Base-by-base conservation (phyloP, 495 filamentous ascomycete species). In the Haplographium delicatum region DNA sequence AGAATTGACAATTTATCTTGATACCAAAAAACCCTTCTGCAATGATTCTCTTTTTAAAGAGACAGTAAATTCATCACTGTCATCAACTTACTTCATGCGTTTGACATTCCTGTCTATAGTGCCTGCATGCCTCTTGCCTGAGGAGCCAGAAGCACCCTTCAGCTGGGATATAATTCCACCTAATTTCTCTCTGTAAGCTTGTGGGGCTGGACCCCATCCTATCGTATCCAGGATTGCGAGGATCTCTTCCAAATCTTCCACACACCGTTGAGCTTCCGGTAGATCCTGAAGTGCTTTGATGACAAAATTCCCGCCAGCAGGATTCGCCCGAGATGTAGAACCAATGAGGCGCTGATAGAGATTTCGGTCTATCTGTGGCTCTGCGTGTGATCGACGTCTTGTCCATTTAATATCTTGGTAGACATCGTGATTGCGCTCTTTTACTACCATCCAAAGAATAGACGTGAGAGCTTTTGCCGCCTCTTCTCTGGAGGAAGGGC, bases 341-440 rank as follows among this genome's bases (percentile, higher is more conserved):
- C 50, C 60, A 20, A 63, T 63, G 13, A 63, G 48, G 3, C 52
- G 53, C 23, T 58, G n/a, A 27, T 58, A 63, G 7, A 63, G 34
- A 27, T 63, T 63, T 8, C 60, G 53, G 25, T 60, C 47, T 1
- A 37, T 47, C 15, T 35, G 28, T n/a, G 37, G 55, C 33, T 59
- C 60, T 0, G 43, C 50, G 43, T 60, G 55, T 11, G 47, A 43
- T 15, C 50, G 46, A 15, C 44, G 57, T 22, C 56, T 42, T 7
- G 49, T 35, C 38, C 45, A 50, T 24, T 34, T 42, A 15, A 19
- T 9, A 26, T 51, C 37, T 18, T 53, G 40, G 23, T 63, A 63
- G 13, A 38, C 47, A 19, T 63, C 60, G n/a, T 58, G 24, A 34
- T 63, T 60, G 13, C 50, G 56, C 3, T 60, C 37, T 16, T 50